Percentiles rank a stretch among this genome's conserved stretches.
Evolutionary conservation across 345 rosid species (phyloP).

Genomic region (Boechera divaricarpa): DNA sequence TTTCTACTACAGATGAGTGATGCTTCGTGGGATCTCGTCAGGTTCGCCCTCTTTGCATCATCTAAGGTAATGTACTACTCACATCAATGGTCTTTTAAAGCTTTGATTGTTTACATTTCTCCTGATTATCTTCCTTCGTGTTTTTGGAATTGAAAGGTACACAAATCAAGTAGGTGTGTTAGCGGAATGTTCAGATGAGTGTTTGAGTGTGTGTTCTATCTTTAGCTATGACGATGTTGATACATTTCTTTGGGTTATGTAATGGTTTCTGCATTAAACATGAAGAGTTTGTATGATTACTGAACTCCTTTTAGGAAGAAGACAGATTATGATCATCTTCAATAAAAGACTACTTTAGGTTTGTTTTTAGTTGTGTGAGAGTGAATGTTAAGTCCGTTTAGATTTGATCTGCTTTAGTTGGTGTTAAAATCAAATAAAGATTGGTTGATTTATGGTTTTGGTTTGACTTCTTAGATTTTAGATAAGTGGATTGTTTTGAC

Average conservation of each 20-base stretch:
- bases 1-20: constrained; percentile 40
- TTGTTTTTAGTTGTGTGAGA: constrained; percentile 14
- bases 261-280: constrained; percentile 31
- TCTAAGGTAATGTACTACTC: constrained; percentile 27
- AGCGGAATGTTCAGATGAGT: constrained; percentile 22
- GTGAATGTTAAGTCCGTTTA: constrained; percentile 15
- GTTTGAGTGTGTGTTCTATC: constrained; percentile 32
- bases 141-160: constrained; percentile 37
- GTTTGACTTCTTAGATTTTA: neutral
- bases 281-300: constrained; percentile 26
- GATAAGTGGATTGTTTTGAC: neutral
- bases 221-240: constrained; percentile 14
- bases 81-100: neutral
- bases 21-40: constrained; percentile 25
- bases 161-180: constrained; percentile 24
- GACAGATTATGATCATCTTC: constrained; percentile 12
- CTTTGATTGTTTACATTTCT: neutral
- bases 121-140: neutral
- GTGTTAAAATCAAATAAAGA: constrained; percentile 31
- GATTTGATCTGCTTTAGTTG: neutral
- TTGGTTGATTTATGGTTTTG: neutral
- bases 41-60: constrained; percentile 2
- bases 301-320: constrained; percentile 9
- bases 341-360: constrained; percentile 26
- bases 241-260: constrained; percentile 23